Evolutionary conservation across 768 basidiomycete genomes (phyloP), one percentile per base, ranked within the genome.

Genomic region (Asterophora lycoperdoides): DNA sequence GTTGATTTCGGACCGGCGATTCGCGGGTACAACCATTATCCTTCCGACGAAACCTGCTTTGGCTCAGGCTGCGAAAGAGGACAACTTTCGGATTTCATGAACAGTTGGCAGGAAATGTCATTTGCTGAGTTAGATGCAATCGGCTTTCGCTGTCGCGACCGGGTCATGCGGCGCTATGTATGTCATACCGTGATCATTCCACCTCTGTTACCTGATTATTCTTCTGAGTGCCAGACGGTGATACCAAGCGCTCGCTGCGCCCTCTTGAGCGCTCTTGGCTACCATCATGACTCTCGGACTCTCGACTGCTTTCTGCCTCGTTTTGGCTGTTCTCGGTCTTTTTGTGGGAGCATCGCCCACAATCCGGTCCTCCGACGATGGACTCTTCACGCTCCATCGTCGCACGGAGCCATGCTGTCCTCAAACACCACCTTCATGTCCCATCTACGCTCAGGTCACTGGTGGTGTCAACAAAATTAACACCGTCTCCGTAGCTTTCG

Each of bases 351-450:
- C 60, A 14, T 59, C 66, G 26, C 60, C 63, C 48, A 42, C 64
- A 17, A 20, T 35, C 28, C 44, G 29, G 17, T 42, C 32, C 9
- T 18, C 20, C 9, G 41, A 45, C 37, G 34, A 28, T 3, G 14
- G n/a, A 15, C 49, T 6, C 6, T 23, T 44, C 7, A 18, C 14
- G 32, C 41, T 64, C 5, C 52, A 57, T 43, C 56, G 49, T 29
- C 58, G 69, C 20, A 64, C 66, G 1, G 54, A 71, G 9, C 79
- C 79, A 28, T 63, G 58, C 50, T 85, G 83, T 61, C 81, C 81
- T 7, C 64, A 72, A 55, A 60, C 68, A 10, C 78, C 78, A 26
- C 61, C 74, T n/a, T 84, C 80, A 20, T 84, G 82, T 63, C 77
- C 75, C 4, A 76, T 80, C 40, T 83, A 81, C 53, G 69, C 67